Conservation (phyloP, 2,329 filamentous ascomycete species). For the Setomelanomma holmii region DNA sequence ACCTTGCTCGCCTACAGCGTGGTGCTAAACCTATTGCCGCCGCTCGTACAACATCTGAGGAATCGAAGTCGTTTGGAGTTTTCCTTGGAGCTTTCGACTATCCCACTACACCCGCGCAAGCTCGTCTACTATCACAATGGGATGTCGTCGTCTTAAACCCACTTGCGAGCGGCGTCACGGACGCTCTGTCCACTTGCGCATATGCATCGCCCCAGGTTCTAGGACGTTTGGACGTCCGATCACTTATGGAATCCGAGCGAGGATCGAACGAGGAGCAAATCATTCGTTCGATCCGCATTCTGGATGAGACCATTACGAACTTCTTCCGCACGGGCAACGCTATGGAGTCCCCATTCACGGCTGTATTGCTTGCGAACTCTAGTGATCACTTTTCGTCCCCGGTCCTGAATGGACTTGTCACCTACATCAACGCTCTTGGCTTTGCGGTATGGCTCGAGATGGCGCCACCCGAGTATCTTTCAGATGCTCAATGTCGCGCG, state of each 20-base stretch:
- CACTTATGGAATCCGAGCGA: not conserved
- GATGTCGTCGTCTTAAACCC: conserved; percentile 32
- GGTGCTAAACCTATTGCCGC: not conserved
- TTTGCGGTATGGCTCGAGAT: conserved; percentile 54
- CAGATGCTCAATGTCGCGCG: conserved; percentile 35
- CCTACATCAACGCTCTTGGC: conserved; percentile 45
- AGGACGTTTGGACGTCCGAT: not conserved
- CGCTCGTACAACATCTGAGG: not conserved
- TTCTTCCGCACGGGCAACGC: not conserved
- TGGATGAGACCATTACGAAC: conserved; percentile 4
- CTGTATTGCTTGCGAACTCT: conserved; percentile 43
- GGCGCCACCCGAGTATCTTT: conserved; percentile 50
- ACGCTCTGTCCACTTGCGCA: conserved; percentile 29
- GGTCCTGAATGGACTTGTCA: conserved; percentile 40
- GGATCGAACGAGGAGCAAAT: not conserved
- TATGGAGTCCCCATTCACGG: conserved; percentile 45
- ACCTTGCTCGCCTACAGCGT: not conserved
- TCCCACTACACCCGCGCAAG: conserved; percentile 19
- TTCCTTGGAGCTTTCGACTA: conserved; percentile 29
- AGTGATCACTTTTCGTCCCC: conserved; percentile 32
- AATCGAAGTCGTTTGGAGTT: conserved; percentile 3
- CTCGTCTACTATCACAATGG: conserved; percentile 27
- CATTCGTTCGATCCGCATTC: not conserved
- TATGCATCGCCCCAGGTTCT: conserved; percentile 21
- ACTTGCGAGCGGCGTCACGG: conserved; percentile 18